These are phyloP conservation scores for Fraxinus cuspidata DNA, from an alignment of 257 asterid genomes.

Conservation along the genomic window DNA sequence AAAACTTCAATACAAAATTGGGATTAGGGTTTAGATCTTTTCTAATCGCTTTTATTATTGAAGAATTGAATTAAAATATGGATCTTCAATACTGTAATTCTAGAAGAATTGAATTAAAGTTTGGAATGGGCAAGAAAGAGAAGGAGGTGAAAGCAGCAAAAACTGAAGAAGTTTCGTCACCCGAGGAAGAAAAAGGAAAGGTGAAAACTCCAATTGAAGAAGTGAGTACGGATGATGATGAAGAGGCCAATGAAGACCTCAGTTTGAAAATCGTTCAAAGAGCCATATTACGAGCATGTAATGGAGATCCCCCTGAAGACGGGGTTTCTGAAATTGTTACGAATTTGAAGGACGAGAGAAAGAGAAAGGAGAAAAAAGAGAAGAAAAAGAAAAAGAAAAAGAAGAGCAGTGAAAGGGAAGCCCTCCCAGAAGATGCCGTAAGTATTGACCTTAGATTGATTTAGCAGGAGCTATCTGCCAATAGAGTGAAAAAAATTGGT, in stretches of 20 bases:
- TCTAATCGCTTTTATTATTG: background rate
- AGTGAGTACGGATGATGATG: slow-evolving; percentile 46
- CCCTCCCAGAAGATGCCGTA: slow-evolving; percentile 36
- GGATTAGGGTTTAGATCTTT: background rate
- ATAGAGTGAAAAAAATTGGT: background rate
- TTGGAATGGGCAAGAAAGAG: slow-evolving; percentile 46
- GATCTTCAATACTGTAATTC: background rate
- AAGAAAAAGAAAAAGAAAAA: slow-evolving; percentile 35
- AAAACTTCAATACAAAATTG: background rate
- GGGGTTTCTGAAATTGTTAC: slow-evolving; percentile 40
- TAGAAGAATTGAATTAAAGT: background rate
- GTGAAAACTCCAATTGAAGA: slow-evolving; percentile 24
- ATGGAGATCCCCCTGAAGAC: slow-evolving; percentile 18
- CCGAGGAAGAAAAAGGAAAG: slow-evolving; percentile 40
- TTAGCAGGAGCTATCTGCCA: background rate
- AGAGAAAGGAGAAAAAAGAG: slow-evolving; percentile 46
- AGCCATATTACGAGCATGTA: slow-evolving; percentile 42
- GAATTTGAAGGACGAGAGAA: slow-evolving; percentile 37
- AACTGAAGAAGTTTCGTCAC: slow-evolving; percentile 25
- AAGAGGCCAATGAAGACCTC: slow-evolving; percentile 81
- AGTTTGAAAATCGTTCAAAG: slow-evolving; percentile 73
- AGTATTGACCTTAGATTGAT: slow-evolving; percentile 24
- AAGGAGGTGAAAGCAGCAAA: slow-evolving; percentile 37
- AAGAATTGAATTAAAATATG: background rate
- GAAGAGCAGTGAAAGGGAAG: slow-evolving; percentile 44